Percentiles rank a stretch among this genome's conserved stretches.
phyloP scores from a whole-genome alignment of 805 yeast species.

The Lipomyces spencermartinsiae region DNA sequence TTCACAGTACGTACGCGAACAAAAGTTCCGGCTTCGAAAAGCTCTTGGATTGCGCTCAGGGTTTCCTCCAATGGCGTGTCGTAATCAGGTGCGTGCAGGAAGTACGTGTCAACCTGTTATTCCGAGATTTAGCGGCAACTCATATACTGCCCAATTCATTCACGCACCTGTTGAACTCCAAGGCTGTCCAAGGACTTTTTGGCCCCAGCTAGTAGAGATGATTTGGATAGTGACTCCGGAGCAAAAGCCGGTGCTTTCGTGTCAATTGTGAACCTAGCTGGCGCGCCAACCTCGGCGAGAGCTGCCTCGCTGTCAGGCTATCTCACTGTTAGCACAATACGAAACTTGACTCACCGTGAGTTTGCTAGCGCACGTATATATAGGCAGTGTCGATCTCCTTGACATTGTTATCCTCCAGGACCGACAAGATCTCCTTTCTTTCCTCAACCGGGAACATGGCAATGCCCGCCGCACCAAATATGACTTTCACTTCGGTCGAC shows the following conservation, averaged over 20 bases:
- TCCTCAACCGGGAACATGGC: constrained; percentile 14
- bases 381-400: constrained; percentile 40
- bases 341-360: not conserved
- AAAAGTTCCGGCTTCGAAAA: constrained; percentile 41
- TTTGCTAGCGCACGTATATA: constrained; percentile 15
- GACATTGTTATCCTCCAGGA: constrained; percentile 31
- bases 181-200: constrained; percentile 31
- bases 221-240: constrained; percentile 25
- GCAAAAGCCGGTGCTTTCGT: constrained; percentile 39
- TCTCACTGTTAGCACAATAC: not conserved
- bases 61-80: constrained; percentile 40
- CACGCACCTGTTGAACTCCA: constrained; percentile 17
- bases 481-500: constrained; percentile 9
- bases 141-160: not conserved
- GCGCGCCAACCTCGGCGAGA: constrained; percentile 29
- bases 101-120: constrained; percentile 30
- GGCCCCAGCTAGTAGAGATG: constrained; percentile 32
- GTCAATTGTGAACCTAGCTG: constrained; percentile 30
- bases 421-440: constrained; percentile 7
- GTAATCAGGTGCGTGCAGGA: constrained; percentile 41
- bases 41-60: constrained; percentile 37
- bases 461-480: constrained; percentile 27
- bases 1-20: constrained; percentile 1
- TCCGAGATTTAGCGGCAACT: not conserved
- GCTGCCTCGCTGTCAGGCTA: constrained; percentile 33